Base-by-base conservation (phyloP, 305 asterid genomes). In the Fraxinus sp. region DNA sequence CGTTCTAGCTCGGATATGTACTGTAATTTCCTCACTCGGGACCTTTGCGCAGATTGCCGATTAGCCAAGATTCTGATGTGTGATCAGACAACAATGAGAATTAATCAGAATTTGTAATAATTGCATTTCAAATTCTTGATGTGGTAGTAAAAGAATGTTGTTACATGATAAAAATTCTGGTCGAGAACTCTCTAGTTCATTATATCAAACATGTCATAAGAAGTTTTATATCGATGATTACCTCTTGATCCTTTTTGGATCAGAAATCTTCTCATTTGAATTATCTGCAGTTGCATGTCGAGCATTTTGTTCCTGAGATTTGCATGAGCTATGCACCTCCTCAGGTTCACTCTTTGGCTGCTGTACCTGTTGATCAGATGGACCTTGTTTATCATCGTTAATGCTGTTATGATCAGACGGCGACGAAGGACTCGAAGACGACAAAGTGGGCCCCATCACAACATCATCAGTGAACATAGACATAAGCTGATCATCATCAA, bases 1-100 rank as follows among this genome's bases (percentile, higher is more conserved):
- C 98, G 96, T 84, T 95, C 98, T 41, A 95, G 91, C 90, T 95
- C 98, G 0, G 98, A 95, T 79, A 95, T 89, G 89, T 95, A 95
- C 80, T 93, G 97, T 3, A 95, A 62, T 84, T 95, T 95, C 83
- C 97, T 91, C 93, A 95, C 98, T 80, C 98, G 82, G 79, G 98
- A 95, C 89, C 97, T 90, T 77, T 95, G 98, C 2, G 98, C 98
- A 39, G 98, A 95, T 88, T 93, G 98, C 89, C 98, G 86, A 80
- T 95, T 95, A 13, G 98, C 98, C 93, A 95, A 87, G 57, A 95
- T 93, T 88, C 98, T 95, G 86, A n/a, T 39, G 37, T 52, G 22
- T 52, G 62, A 52, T 52, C 62, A 52, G 62, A 52, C 62, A 52
- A 52, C 22, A 52, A 16, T 52, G 22, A 16, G 62, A 52, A 52